Base-by-base conservation (phyloP, 1,139 yeast genomes). In the Hemisphaericaspora subhashii region DNA sequence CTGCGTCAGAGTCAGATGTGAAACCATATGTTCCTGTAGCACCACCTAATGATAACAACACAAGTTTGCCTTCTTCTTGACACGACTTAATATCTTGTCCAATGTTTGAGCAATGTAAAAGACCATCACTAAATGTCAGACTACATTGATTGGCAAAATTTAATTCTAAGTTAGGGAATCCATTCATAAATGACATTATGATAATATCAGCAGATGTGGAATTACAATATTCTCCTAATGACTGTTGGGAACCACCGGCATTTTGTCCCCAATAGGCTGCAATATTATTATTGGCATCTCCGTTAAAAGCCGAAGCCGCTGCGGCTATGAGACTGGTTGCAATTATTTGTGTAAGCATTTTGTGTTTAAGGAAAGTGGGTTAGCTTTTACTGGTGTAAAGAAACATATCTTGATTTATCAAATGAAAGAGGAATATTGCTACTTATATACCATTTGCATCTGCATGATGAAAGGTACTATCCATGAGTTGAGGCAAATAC, bases 191-290 rank as follows among this genome's bases (percentile, higher is more conserved):
- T 1, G 95, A 75, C 35, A 87, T 55, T 12, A 87, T 54, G 41
- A 83, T 70, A 42, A 86, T 80, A 52, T 86, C 95, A 22, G 82
- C 86, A 31, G 79, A 67, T 39, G 74, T 75, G 32, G 78, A 70
- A 40, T 73, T 66, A 64, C 96, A 87, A 66, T 86, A 85, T 36
- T 68, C 58, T 3, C 82, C 68, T 39, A 87, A 67, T 6, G 74
- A 60, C 43, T 74, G 67, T 58, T 86, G 95, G 31, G 76, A 56
- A 6, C 86, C 86, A 27, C 79, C 85, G 12, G 94, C 81, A 54
- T 82, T 79, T 62, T 87, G 96, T 37, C 96, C 96, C 95, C 95
- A 87, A 65, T 86, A 86, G 17, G 85, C 72, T 28, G 80, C 94
- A 35, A 85, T 76, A 33, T 46, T 47, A 17, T 36, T 20, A 15